Base-by-base conservation (phyloP, 345 rosid genomes). In the Combretum micranthum region DNA sequence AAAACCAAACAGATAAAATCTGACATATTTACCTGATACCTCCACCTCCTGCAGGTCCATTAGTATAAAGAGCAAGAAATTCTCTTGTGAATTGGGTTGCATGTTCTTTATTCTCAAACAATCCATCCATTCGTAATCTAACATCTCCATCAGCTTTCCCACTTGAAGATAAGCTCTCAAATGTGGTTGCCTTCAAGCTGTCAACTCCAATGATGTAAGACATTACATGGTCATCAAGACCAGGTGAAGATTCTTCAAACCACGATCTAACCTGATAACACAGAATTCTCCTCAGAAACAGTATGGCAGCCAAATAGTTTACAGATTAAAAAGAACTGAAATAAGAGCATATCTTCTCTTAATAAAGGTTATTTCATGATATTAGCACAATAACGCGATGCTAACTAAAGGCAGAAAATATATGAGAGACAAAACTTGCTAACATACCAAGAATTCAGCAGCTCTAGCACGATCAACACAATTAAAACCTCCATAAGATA, bases 11-110 rank as follows among this genome's bases (percentile, higher is more conserved):
- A 46, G 26, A 53, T 22, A 26, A 52, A 57, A 63, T 53, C 39
- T 32, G 9, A 32, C 39, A 32, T 4, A 59, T n/a, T 67, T 20
- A 88, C 98, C 98, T 81, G 67, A 86, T 80, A 43, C 96, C 98
- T 39, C 98, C 98, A 45, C 98, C 96, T 58, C 93, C 95, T 56
- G 98, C 95, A 4, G 96, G 98, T 66, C 98, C 98, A 62, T 88
- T 92, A 44, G 96, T 92, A 68, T 92, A 92, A 46, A 92, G 67
- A 63, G 96, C 92, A 25, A 78, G 71, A 50, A 92, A 84, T 73
- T 92, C 96, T 67, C 73, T 72, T 22, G n/a, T n/a, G 55, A 92
- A 80, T 50, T 66, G 86, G 50, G 74, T 64, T 14, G 95, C 93
- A 23, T 84, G 88, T 54, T 88, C 88, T 76, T 88, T 77, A 59